Evolutionary conservation across 2,329 filamentous ascomycete species (phyloP).

Genomic region (Magnaporthiopsis incrustans): DNA sequence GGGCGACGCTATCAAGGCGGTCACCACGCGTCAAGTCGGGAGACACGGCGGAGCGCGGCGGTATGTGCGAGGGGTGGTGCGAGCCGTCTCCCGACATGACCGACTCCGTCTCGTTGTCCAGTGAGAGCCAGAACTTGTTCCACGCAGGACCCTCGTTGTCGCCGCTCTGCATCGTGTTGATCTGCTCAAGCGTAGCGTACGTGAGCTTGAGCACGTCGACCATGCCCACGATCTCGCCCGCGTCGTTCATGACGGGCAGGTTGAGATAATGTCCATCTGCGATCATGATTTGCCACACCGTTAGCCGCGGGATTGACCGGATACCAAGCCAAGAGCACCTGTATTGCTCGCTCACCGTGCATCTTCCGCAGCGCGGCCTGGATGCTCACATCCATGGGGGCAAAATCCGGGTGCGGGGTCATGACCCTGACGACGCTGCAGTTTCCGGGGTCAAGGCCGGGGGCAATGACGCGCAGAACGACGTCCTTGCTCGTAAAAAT

Average conservation of each 20-base stretch:
- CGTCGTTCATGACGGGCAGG: slow-evolving; percentile 94
- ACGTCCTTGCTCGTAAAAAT: slow-evolving; percentile 99
- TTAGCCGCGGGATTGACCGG: not conserved
- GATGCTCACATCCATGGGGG: slow-evolving; percentile 97
- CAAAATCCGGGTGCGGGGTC: slow-evolving; percentile 98
- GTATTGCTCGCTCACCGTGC: slow-evolving; percentile 62
- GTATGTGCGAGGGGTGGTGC: slow-evolving; percentile 60
- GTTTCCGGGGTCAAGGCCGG: slow-evolving; percentile 84
- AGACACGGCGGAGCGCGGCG: slow-evolving; percentile 70
- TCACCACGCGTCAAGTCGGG: slow-evolving; percentile 64
- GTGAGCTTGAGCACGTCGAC: slow-evolving; percentile 97
- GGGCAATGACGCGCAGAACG: slow-evolving; percentile 93
- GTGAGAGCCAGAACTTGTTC: slow-evolving; percentile 99
- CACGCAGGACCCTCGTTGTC: slow-evolving; percentile 94
- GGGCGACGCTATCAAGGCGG: slow-evolving; percentile 74
- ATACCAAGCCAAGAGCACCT: no score
- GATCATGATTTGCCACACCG: slow-evolving; percentile 11
- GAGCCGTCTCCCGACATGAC: slow-evolving; percentile 89
- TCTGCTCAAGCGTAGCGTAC: slow-evolving; percentile 94
- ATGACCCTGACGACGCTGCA: slow-evolving; percentile 98
- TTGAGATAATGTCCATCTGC: slow-evolving; percentile 96
- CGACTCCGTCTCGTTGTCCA: slow-evolving; percentile 91
- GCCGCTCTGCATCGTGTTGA: slow-evolving; percentile 85
- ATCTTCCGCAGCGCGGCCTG: slow-evolving; percentile 97
- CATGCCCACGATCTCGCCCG: slow-evolving; percentile 97